phyloP scores from a whole-genome alignment of 2,329 filamentous ascomycete genomes.

The Escovopsis sp. region DNA sequence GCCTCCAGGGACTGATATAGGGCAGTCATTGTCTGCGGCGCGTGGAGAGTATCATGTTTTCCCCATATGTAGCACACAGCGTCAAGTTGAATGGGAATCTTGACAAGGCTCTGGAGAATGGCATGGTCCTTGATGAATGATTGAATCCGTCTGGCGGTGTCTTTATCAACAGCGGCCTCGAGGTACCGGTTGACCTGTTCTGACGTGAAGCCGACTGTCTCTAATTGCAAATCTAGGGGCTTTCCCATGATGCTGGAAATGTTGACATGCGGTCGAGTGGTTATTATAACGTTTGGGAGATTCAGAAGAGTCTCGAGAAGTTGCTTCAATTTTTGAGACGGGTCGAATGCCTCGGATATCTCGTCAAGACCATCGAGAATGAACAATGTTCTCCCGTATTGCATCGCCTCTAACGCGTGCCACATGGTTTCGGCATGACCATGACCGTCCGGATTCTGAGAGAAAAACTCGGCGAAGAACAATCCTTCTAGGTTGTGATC shows the following conservation, averaged over 20 bases:
- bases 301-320: constrained; percentile 18
- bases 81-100: constrained; percentile 30
- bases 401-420: constrained; percentile 1
- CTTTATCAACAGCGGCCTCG: background rate
- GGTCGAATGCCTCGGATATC: constrained; percentile 13
- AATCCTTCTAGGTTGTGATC: constrained; percentile 13
- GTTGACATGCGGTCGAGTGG: constrained; percentile 19
- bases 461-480: constrained; percentile 17
- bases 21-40: constrained; percentile 1
- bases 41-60: constrained; percentile 5
- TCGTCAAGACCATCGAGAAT: constrained; percentile 31
- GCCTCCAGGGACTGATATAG: constrained; percentile 19
- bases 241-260: constrained; percentile 4
- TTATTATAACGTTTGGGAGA: constrained; percentile 23
- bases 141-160: constrained; percentile 11
- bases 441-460: constrained; percentile 1
- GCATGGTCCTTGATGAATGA: constrained; percentile 18
- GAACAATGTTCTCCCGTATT: constrained; percentile 18
- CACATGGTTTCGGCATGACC: constrained; percentile 9
- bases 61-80: constrained; percentile 26
- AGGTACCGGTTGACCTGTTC: constrained; percentile 20
- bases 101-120: constrained; percentile 21
- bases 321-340: constrained; percentile 5
- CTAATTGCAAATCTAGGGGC: constrained; percentile 19
- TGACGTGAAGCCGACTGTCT: constrained; percentile 24